phyloP scores from a whole-genome alignment of 2,329 filamentous ascomycete genomes.

The Aspergillus jensenii region DNA sequence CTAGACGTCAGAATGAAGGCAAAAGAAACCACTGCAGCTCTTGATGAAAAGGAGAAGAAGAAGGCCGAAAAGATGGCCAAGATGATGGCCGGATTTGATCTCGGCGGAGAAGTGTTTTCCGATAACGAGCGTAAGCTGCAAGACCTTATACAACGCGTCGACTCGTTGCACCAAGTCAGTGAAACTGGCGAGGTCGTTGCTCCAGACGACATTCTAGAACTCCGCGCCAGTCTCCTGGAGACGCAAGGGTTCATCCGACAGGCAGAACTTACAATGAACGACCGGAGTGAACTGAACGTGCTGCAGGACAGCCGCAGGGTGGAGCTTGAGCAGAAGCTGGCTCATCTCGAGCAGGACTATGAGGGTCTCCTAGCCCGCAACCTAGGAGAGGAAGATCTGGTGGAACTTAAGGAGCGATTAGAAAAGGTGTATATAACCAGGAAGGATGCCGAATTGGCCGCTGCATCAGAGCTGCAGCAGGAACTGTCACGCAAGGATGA shows the following conservation, averaged over 20 bases:
- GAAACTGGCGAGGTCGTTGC: constrained; percentile 75
- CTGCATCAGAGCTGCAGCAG: constrained; percentile 73
- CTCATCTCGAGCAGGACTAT: constrained; percentile 76
- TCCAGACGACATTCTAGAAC: constrained; percentile 74
- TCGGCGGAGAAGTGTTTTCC: constrained; percentile 89
- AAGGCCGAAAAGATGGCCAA: constrained; percentile 99
- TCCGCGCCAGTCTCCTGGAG: constrained; percentile 78
- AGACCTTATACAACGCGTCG: constrained; percentile 79
- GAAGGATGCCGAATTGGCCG: constrained; percentile 69
- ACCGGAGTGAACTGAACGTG: constrained; percentile 63
- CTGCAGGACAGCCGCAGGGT: constrained; percentile 64
- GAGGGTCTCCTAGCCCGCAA: constrained; percentile 79
- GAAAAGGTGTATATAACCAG: constrained; percentile 75
- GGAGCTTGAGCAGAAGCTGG: constrained; percentile 75
- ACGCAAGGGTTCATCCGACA: constrained; percentile 91
- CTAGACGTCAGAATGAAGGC: constrained; percentile 95
- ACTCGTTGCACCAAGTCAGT: constrained; percentile 74
- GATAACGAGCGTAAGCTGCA: constrained; percentile 86
- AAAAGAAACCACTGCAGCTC: constrained; percentile 83
- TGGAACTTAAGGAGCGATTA: constrained; percentile 78
- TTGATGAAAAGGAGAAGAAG: constrained; percentile 97
- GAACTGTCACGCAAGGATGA: constrained; percentile 75
- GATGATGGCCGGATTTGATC: constrained; percentile 99
- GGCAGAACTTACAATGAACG: constrained; percentile 81
- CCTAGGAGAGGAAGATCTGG: constrained; percentile 73